These are phyloP conservation scores for Leucosporidium scottii DNA, from an alignment of 768 basidiomycete genomes.

Conservation along the genomic window DNA sequence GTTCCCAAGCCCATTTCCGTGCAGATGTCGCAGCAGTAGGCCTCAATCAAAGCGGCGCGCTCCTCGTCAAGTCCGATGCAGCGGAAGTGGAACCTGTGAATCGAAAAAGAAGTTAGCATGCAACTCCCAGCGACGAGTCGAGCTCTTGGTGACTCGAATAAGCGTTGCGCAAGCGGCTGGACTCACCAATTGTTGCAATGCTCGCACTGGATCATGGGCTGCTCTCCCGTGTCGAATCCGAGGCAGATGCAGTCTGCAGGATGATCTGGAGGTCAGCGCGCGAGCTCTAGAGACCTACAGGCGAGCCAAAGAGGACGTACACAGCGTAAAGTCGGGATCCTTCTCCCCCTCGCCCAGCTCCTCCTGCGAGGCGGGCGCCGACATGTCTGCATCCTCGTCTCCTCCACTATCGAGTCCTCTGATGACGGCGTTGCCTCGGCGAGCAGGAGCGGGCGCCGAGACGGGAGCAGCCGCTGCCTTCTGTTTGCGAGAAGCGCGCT, in stretches of 20 bases:
- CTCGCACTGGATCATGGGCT: slow-evolving; percentile 67
- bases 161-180: not conserved
- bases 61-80: slow-evolving; percentile 60
- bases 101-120: not conserved
- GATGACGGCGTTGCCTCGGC: too few relatives aligned
- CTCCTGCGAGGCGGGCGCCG: slow-evolving; percentile 1
- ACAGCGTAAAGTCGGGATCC: slow-evolving; percentile 26
- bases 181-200: slow-evolving; percentile 65
- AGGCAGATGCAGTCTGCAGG: slow-evolving; percentile 55
- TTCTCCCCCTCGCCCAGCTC: slow-evolving; percentile 1
- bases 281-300: too few relatives aligned
- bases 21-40: slow-evolving; percentile 37
- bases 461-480: too few relatives aligned
- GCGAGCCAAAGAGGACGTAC: slow-evolving; percentile 1
- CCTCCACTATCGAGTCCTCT: not conserved
- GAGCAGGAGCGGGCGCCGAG: too few relatives aligned
- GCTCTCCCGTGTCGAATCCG: slow-evolving; percentile 60
- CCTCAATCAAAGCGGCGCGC: slow-evolving; percentile 64
- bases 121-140: not conserved
- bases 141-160: too few relatives aligned
- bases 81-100: slow-evolving; percentile 71
- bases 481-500: too few relatives aligned
- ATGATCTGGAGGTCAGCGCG: not conserved
- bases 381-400: not conserved
- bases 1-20: slow-evolving; percentile 33